Evolutionary conservation across 768 basidiomycete genomes (phyloP), one percentile per base, ranked within the genome.

Genomic region (Neoboletus subvelutipes): DNA sequence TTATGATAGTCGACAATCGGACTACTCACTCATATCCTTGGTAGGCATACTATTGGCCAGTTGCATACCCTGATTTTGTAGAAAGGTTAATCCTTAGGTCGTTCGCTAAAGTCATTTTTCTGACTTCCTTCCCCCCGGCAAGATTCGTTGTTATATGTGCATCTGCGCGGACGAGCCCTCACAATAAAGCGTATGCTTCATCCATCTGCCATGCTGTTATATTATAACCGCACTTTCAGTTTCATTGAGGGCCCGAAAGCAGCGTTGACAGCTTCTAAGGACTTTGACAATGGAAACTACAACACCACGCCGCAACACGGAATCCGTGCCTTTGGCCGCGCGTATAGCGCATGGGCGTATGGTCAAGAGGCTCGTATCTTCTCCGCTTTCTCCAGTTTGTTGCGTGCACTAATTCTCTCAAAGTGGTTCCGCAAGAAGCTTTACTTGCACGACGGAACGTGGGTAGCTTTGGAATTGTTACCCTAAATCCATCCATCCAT

Each of bases 161-260:
- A 40, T 82, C 82, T 29, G 83, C 81, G 10, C 74, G 80, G 34
- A 83, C 82, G 13, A 82, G 79, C 64, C 76, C 75, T 10, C 82
- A 84, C 59, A 84, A 83, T 58, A 72, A 79, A 73, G 80, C 79
- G 83, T 81, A 64, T 17, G 60, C 42, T 24, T 20, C 39, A 26
- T 50, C n/a, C n/a, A 6, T 45, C 34, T 6, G 22, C 15, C 22
- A 28, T 39, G 18, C 2, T 43, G 13, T 31, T n/a, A 4, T 34
- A 22, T 41, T 17, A 20, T 53, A 13, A 58, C 4, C 5, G 0
- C 7, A n/a, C 39, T 29, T 20, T 10, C 54, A 84, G 83, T 64
- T 83, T 84, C 70, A 65, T 85, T n/a, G 83, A 85, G 65, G 83
- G 83, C 0, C 80, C 81, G 7, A 84, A 82, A 61, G 76, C 80